phyloP scores from a whole-genome alignment of 2,329 filamentous ascomycete genomes.

The Immersiporthe knoxdaviesiana region DNA sequence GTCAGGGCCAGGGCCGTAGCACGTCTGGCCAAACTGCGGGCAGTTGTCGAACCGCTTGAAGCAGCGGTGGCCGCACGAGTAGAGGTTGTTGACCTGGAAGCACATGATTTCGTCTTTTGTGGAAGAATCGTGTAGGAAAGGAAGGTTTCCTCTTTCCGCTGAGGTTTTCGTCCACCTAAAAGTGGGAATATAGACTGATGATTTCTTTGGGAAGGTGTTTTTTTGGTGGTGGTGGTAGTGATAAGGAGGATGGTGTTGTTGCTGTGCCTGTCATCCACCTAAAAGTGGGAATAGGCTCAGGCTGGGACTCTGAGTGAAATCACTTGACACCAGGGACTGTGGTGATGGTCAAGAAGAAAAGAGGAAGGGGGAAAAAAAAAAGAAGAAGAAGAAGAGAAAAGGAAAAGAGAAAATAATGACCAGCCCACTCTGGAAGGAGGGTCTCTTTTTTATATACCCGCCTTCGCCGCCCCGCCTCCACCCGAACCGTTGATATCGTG shows the following conservation, averaged over 20 bases:
- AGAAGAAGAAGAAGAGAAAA: background rate
- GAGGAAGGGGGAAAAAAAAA: background rate
- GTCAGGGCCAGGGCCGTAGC: constrained; percentile 34
- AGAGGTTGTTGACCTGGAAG: constrained; percentile 34
- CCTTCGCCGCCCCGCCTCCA: background rate
- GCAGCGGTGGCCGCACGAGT: constrained; percentile 34
- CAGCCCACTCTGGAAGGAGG: background rate
- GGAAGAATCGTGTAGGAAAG: too few relatives aligned
- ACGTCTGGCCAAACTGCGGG: constrained; percentile 32
- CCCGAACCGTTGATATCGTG: background rate
- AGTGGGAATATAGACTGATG: constrained; percentile 4
- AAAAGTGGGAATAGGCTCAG: constrained; percentile 23
- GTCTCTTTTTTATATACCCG: background rate
- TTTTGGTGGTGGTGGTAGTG: background rate
- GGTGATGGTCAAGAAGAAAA: background rate
- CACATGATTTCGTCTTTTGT: constrained; percentile 30
- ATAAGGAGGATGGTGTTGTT: background rate
- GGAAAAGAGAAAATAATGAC: background rate
- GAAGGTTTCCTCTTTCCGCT: too few relatives aligned
- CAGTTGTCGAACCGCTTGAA: constrained; percentile 36
- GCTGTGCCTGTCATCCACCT: constrained; percentile 24
- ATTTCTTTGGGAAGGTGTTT: background rate
- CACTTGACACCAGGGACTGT: background rate
- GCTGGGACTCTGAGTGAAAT: background rate
- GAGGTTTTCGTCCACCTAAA: background rate